Conservation (phyloP, 495 filamentous ascomycete species). For the Xylaria sp. region DNA sequence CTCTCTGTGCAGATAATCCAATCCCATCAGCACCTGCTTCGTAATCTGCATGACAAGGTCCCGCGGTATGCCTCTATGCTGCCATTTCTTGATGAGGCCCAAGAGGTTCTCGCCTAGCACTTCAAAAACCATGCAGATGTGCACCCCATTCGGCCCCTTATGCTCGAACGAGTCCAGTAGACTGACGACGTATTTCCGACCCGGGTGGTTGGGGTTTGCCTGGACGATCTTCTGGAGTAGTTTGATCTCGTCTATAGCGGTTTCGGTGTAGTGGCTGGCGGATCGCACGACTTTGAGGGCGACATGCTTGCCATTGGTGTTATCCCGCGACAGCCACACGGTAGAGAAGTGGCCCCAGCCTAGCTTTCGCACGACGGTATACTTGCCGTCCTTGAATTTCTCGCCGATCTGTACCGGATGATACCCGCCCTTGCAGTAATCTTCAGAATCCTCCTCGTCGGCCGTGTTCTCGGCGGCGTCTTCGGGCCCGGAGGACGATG, state of each 20-base stretch:
- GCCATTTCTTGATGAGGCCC: slow-evolving; percentile 97
- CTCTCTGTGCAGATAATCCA: slow-evolving; percentile 96
- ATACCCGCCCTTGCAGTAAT: slow-evolving; percentile 99
- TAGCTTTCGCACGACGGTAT: slow-evolving; percentile 94
- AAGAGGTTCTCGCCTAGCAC: slow-evolving; percentile 95
- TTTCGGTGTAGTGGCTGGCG: slow-evolving; percentile 98
- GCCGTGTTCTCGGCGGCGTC: slow-evolving; percentile 92
- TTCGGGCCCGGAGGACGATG: slow-evolving; percentile 78
- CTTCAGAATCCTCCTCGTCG: slow-evolving; percentile 98
- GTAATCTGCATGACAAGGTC: slow-evolving; percentile 97
- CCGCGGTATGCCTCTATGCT: slow-evolving; percentile 96
- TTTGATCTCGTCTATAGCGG: slow-evolving; percentile 98
- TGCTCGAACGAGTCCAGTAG: slow-evolving; percentile 97
- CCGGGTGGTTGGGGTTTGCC: slow-evolving; percentile 91
- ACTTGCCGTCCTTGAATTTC: slow-evolving; percentile 96
- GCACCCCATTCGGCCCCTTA: slow-evolving; percentile 93
- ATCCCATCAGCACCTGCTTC: slow-evolving; percentile 92
- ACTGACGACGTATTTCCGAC: slow-evolving; percentile 92
- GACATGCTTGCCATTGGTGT: slow-evolving; percentile 89
- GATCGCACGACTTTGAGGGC: slow-evolving; percentile 97
- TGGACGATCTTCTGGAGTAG: slow-evolving; percentile 94
- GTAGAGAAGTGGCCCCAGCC: slow-evolving; percentile 99
- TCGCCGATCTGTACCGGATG: slow-evolving; percentile 94
- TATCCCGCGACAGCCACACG: slow-evolving; percentile 95
- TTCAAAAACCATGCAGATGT: slow-evolving; percentile 99